phyloP scores from a whole-genome alignment of 2,329 filamentous ascomycete genomes.

The Moelleriella libera region DNA sequence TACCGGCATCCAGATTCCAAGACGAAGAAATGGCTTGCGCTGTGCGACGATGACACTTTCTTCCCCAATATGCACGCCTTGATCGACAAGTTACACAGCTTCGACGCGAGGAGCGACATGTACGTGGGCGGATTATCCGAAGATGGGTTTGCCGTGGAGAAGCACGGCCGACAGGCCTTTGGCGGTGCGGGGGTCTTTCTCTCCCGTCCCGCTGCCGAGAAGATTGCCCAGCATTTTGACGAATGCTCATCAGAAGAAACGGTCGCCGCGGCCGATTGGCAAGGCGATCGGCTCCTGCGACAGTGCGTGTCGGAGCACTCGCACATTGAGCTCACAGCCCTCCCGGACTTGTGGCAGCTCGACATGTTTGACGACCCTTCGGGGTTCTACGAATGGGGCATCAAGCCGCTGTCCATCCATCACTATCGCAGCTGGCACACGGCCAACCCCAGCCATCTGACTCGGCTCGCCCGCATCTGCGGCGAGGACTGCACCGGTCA shows the following conservation, averaged over 20 bases:
- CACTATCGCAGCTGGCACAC: constrained; percentile 48
- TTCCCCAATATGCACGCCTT: constrained; percentile 44
- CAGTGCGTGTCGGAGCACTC: constrained; percentile 47
- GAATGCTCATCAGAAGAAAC: constrained; percentile 25
- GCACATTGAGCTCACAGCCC: constrained; percentile 35
- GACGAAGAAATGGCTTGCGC: constrained; percentile 42
- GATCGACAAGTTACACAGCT: constrained; percentile 32
- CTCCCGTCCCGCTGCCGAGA: constrained; percentile 31
- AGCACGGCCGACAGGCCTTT: constrained; percentile 47
- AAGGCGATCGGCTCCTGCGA: constrained; percentile 3
- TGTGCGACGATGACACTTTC: constrained; percentile 51
- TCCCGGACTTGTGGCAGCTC: constrained; percentile 44
- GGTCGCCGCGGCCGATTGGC: background rate
- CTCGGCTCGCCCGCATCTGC: constrained; percentile 32
- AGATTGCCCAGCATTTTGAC: constrained; percentile 26
- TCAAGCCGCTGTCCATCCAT: constrained; percentile 44
- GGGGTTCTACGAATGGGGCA: constrained; percentile 48
- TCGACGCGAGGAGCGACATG: constrained; percentile 34
- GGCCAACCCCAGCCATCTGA: constrained; percentile 38
- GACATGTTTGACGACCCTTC: constrained; percentile 45
- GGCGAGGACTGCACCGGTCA: constrained; percentile 40
- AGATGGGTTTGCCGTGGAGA: constrained; percentile 41
- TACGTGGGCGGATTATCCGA: constrained; percentile 49
- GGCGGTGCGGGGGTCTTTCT: constrained; percentile 50
- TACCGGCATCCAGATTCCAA: constrained; percentile 33